Evolutionary conservation across 768 basidiomycete genomes (phyloP).

Genomic region (Russula lepida): DNA sequence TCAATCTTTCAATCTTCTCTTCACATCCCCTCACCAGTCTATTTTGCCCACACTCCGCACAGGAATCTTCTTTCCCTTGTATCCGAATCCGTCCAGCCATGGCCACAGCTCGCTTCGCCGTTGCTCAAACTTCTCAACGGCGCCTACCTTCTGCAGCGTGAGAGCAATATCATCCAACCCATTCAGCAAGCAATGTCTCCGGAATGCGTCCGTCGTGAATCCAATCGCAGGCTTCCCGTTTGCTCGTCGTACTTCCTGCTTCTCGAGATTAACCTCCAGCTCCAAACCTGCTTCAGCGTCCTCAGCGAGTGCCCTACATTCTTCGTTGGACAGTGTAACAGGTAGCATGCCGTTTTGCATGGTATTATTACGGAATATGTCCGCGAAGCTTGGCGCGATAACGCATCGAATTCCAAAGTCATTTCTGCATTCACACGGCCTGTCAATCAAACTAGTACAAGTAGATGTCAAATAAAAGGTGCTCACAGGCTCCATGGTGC

Average conservation of each 20-base stretch:
- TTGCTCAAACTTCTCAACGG: conserved; percentile 76
- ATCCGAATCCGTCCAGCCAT: conserved; percentile 95
- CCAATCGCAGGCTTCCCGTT: conserved; percentile 65
- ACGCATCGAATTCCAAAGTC: conserved; percentile 60
- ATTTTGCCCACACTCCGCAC: conserved; percentile 43
- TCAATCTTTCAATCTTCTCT: not conserved
- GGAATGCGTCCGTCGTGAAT: conserved; percentile 85
- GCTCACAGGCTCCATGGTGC: conserved; percentile 48
- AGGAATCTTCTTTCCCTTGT: conserved; percentile 70
- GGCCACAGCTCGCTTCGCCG: conserved; percentile 76
- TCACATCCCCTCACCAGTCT: conserved; percentile 52
- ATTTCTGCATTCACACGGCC: conserved; percentile 28
- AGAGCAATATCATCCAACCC: conserved; percentile 95
- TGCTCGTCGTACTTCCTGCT: conserved; percentile 44
- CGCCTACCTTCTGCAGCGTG: conserved; percentile 70
- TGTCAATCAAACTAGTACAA: not conserved
- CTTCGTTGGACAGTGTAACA: conserved; percentile 39
- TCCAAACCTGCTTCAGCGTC: conserved; percentile 45
- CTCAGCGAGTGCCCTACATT: conserved; percentile 41
- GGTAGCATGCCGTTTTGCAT: conserved; percentile 63
- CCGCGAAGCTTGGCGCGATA: conserved; percentile 53
- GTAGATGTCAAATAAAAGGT: not conserved
- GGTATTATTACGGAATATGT: conserved; percentile 55
- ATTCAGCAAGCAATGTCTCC: conserved; percentile 88
- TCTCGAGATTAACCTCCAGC: conserved; percentile 54